Evolutionary conservation across 2,329 filamentous ascomycete genomes (phyloP), one percentile per base, ranked within the genome.

Genomic region (Epichloe elymi): DNA sequence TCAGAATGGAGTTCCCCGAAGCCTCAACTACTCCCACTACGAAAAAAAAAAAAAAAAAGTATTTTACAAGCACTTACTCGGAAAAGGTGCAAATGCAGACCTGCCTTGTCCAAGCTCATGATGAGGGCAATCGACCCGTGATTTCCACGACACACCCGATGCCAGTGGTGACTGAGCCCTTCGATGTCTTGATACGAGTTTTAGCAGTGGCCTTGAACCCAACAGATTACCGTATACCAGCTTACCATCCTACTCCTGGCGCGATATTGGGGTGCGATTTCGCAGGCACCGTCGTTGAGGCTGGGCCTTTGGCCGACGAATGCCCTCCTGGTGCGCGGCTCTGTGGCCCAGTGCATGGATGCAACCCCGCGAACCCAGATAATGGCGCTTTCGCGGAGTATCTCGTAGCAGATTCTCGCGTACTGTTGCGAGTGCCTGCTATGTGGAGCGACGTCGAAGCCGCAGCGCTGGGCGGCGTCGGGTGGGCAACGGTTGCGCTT

Each of bases 191-290:
- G 8, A 48, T 58, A 10, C 56, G 55, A 3, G 56, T 60, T 4
- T 23, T 54, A 2, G 60, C 61, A 6, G 61, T 63, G 10, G 61
- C 52, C 1, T 51, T 63, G 2, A 65, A 64, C 43, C 63, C 57
- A 2, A 58, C 43, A 14, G 62, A 65, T 49, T 51, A 58, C 55
- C 64, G 64, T 46, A 63, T 61, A 56, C 36, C 55, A 2, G 53
- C 38, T 1, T 37, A 60, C 35, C 58, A 57, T 43, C 48, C 48
- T 11, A 40, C 37, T 15, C 44, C 49, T 5, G 56, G 54, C n/a
- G 49, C 46, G 15, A 42, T 35, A 3, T 23, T 49, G 1, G 60
- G 60, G 1, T 61, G 58, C 43, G 62, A 64, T 39, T 63, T 63
- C 33, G 56, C 50, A 17, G 62, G 62, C 37, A 48, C 54, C 5